Evolutionary conservation across 352 stramenopile genomes (phyloP), one percentile per base, ranked within the genome.

Genomic region (Plasmopara halstedii): DNA sequence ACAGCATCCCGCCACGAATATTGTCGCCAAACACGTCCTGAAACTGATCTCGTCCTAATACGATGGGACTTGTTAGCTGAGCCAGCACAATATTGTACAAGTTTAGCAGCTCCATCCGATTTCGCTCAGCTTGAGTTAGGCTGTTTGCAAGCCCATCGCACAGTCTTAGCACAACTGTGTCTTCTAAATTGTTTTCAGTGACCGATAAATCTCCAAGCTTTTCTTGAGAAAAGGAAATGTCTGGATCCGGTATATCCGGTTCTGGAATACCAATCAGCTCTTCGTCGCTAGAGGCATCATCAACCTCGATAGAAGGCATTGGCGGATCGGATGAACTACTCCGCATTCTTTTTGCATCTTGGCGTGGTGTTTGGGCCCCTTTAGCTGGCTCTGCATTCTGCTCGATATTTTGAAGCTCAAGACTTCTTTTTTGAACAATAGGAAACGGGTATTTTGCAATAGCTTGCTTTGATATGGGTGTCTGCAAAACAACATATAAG

Each of bases 201-300:
- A 88, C 65, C 20, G 73, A 85, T 9, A 87, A 34, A 49, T 81
- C 77, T n/a, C 66, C 64, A 10, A 85, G 45, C 41, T 80, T 83
- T 29, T 85, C 67, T 45, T 86, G 71, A 0, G 73, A 88, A 22
- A 80, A 64, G 1, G 76, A 85, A 14, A 88, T 70, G 18, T 76
- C 67, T 13, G 72, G 63, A 23, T 84, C 69, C 0, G 47, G 48
- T 13, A 70, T 57, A 20, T 70, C 60, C 11, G 51, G 56, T 4
- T 32, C 60, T 29, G 60, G 60, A 42, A 69, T 69, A 33, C 75
- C 62, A 11, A 61, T 59, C 10, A 84, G 62, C 10, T 87, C 75
- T 56, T 87, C 68, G 26, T 83, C 74, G 32, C 67, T 83, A 0
- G 71, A 86, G 15, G 64, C 53, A 7, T 62, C 53, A 15, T 55